Base-by-base conservation (phyloP, 306 rosid species). In the Quercus suber region DNA sequence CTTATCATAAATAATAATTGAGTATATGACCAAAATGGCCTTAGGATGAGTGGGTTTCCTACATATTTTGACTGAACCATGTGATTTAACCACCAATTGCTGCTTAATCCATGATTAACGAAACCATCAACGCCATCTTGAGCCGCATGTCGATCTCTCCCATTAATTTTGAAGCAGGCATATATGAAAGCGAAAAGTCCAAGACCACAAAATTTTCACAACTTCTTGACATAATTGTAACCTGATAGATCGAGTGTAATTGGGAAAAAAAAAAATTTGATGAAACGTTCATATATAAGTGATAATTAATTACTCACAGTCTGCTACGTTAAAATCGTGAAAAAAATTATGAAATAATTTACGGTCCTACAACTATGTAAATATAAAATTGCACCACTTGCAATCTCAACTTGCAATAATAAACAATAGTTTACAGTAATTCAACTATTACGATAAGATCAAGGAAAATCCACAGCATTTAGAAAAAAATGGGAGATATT, bases 281-380 rank as follows among this genome's bases (percentile, higher is more conserved):
- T 2, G 0, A 0, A 0, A 41, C 0, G 0, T 8, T 0, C 0
- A 8, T 41, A 0, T 41, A 2, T 41, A 41, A 41, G 0, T 41
- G 0, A 41, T 8, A 0, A 0, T 8, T 41, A 41, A 41, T 41
- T 0, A 41, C 0, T 7, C 0, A 37, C 0, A 2, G 0, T 37
- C 0, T 37, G 0, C 0, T 37, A 41, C 1, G 0, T 37, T 7
- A 37, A 37, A 7, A 1, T 37, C 0, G 0, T 37, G 0, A 37
- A 37, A 37, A 37, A 41, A 41, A 8, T 41, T 41, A 2, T 41
- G 0, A 2, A 8, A 8, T 8, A 41, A 41, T 41, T 41, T 8
- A 7, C 1, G 0, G 0, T 7, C 3, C 1, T 7, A 2, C 12
- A 41, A 2, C 0, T 8, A 41, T 8, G 11, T 41, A 8, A 41